Base-by-base conservation (phyloP, 2,329 filamentous ascomycete species). In the Pestalotiopsis sp. region DNA sequence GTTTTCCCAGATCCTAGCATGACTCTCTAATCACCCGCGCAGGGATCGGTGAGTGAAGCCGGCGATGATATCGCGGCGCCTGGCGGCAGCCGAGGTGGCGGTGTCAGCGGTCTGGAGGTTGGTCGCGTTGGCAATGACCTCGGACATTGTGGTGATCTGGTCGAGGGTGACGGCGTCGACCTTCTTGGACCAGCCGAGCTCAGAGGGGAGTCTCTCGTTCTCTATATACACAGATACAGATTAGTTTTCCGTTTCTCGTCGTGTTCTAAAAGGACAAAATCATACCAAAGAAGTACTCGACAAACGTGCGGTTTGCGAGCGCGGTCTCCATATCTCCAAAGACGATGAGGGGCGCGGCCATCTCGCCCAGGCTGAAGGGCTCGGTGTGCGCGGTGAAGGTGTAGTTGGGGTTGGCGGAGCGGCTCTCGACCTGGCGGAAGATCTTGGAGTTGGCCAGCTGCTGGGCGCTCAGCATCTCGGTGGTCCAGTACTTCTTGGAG, bases 281-380 rank as follows among this genome's bases (percentile, higher is more conserved):
- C 81, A 72, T 72, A 84, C 83, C 75, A 68, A 86, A 85, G 67
- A 85, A 83, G 61, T 81, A 87, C 60, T 83, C 80, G 0, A 86
- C 79, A 6, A 82, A 67, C 0, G 71, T 72, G 66, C 79, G 76
- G 6, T 81, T 75, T 2, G 84, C 85, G 0, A 79, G 84, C 0
- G 76, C 80, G 1, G 75, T 63, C 0, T 75, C 68, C 3, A 80
- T 74, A 71, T 86, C 81, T 1, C 86, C 86, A 63, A 88, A 84
- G 0, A 79, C 82, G 17, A 87, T 77, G n/a, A 88, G 78, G 0
- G 83, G 83, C 3, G 85, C 85, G 3, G 82, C 80, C 0, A 86
- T 72, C 76, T 88, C 86, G 4, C 86, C 86, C 1, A 85, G 73
- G 68, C 82, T 85, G 70, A 87, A 87, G 9, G 76, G 68, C 68